phyloP scores from a whole-genome alignment of 1,139 yeast genomes.

The Debaryomyces robertsiae region DNA sequence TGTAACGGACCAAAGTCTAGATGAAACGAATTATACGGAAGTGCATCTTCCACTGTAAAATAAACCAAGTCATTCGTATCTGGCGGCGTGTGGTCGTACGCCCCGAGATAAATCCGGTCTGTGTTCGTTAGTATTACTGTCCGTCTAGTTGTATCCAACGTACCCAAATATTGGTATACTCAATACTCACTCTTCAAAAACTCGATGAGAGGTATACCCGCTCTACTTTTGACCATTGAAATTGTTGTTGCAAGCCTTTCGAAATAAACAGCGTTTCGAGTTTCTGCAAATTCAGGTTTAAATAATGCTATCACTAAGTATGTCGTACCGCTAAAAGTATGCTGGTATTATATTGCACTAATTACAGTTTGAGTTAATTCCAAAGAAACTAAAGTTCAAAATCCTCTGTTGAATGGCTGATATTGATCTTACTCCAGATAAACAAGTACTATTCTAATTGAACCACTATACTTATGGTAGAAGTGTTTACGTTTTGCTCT shows the following conservation, averaged over 20 bases:
- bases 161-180: too few relatives aligned
- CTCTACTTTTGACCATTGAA: slow-evolving; percentile 24
- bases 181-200: slow-evolving; percentile 46
- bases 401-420: too few relatives aligned
- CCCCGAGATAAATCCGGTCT: slow-evolving; percentile 89
- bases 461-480: not conserved
- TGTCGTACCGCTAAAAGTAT: not conserved
- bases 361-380: too few relatives aligned
- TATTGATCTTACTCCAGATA: slow-evolving; percentile 1
- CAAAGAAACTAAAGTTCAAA: too few relatives aligned
- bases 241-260: not conserved
- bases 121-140: slow-evolving; percentile 14
- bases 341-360: not conserved
- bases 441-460: slow-evolving; percentile 4
- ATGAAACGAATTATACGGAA: slow-evolving; percentile 91
- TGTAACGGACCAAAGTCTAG: slow-evolving; percentile 96
- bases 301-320: not conserved
- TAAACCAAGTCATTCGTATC: slow-evolving; percentile 78
- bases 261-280: not conserved
- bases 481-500: slow-evolving; percentile 11
- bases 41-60: slow-evolving; percentile 89
- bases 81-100: slow-evolving; percentile 76
- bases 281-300: not conserved
- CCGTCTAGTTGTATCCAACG: not conserved
- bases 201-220: slow-evolving; percentile 42